phyloP scores from a whole-genome alignment of 768 basidiomycete species.

The Naganishia vaughanmartiniae region DNA sequence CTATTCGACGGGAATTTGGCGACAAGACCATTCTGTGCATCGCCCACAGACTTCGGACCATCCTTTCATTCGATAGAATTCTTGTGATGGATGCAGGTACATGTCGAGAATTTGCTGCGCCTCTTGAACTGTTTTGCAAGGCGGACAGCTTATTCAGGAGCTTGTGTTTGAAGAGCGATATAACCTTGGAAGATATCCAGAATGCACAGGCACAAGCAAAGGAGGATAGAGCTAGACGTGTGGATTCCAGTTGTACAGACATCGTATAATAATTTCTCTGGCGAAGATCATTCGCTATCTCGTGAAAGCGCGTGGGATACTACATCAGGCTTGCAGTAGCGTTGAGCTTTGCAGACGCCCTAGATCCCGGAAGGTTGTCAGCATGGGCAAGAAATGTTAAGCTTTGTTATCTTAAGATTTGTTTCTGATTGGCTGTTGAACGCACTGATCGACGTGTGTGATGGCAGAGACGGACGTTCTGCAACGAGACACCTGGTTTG shows the following conservation, averaged over 20 bases:
- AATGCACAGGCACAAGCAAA: conserved; percentile 40
- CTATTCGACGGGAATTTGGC: conserved; percentile 77
- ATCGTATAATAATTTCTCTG: background rate
- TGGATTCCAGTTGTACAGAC: background rate
- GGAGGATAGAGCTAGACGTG: background rate
- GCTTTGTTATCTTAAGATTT: no score
- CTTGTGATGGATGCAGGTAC: conserved; percentile 77
- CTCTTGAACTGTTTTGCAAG: conserved; percentile 61
- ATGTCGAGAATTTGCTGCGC: conserved; percentile 79
- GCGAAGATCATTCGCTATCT: no score
- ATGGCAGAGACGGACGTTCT: no score
- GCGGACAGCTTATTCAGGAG: conserved; percentile 69
- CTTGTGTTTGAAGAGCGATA: conserved; percentile 79
- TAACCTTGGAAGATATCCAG: conserved; percentile 68
- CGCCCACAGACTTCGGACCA: conserved; percentile 77
- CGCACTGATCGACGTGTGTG: no score
- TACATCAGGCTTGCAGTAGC: no score
- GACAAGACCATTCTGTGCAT: conserved; percentile 83
- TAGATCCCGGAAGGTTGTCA: no score
- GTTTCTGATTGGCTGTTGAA: no score
- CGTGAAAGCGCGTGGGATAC: no score
- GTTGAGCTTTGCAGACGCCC: no score
- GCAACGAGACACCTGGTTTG: no score
- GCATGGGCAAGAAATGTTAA: no score
- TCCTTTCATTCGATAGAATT: conserved; percentile 82